These are phyloP conservation scores for Macrocybe gigantea DNA, from an alignment of 768 basidiomycete species.

Conservation along the genomic window DNA sequence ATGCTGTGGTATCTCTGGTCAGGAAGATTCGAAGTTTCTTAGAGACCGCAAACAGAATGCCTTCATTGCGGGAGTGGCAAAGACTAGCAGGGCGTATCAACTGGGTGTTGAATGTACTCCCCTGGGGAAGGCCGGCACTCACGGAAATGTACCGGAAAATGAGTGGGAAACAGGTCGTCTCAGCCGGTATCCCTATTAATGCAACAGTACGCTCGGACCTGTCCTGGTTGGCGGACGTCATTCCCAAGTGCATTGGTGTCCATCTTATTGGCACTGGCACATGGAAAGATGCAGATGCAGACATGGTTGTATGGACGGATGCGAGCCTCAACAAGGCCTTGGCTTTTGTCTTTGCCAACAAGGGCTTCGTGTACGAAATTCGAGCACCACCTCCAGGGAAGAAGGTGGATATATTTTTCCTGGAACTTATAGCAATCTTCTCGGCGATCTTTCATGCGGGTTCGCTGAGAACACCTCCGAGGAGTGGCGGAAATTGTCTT, in stretches of 20 bases:
- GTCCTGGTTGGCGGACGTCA: background rate
- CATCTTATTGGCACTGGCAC: background rate
- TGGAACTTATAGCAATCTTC: constrained; percentile 2
- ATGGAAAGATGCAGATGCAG: background rate
- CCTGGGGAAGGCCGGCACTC: constrained; percentile 9
- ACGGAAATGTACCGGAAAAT: constrained; percentile 13
- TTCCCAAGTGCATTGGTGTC: background rate
- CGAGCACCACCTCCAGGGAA: background rate
- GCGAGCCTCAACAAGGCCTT: background rate
- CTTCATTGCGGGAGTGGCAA: constrained; percentile 20
- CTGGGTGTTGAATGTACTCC: constrained; percentile 25
- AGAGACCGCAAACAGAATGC: background rate
- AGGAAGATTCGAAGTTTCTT: background rate
- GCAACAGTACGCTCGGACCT: background rate
- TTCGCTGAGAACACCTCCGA: constrained; percentile 4
- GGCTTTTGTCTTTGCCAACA: background rate
- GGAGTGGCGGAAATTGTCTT: constrained; percentile 8
- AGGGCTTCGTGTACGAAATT: background rate
- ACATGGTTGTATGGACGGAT: constrained; percentile 1
- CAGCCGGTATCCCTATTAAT: background rate
- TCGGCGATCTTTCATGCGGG: constrained; percentile 5
- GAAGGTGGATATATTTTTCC: constrained; percentile 1
- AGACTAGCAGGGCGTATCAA: constrained; percentile 24
- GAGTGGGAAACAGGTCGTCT: background rate
- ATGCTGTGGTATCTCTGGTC: constrained; percentile 11